Evolutionary conservation across 75 land plant species (phyloP).

Genomic region (Chamaecyparis obtusa): DNA sequence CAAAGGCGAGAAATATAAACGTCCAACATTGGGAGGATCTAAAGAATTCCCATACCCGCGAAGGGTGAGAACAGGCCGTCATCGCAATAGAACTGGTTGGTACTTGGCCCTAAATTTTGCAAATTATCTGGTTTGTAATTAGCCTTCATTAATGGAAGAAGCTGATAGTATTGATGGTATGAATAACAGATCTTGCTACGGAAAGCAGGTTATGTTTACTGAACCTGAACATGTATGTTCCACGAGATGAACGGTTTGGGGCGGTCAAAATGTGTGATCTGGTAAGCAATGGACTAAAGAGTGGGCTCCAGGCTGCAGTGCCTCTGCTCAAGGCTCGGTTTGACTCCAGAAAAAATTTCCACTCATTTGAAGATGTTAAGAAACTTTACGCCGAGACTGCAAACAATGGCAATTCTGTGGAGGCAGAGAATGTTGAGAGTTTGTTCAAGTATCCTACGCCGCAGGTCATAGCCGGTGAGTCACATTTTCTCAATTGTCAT

Average conservation of each 20-base stretch:
- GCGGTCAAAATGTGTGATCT: slow-evolving; percentile 19
- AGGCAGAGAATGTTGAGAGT: slow-evolving; percentile 19
- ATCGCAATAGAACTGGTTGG: slow-evolving; percentile 34
- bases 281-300: slow-evolving; percentile 10
- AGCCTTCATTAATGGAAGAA: background rate
- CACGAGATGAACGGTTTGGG: slow-evolving; percentile 27
- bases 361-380: slow-evolving; percentile 16
- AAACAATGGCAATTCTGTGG: slow-evolving; percentile 22
- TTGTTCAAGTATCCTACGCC: slow-evolving; percentile 28
- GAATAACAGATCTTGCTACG: slow-evolving; percentile 14
- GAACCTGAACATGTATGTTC: slow-evolving; percentile 18
- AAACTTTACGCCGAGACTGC: slow-evolving; percentile 17
- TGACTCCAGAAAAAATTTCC: background rate
- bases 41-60: slow-evolving; percentile 49
- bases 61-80: slow-evolving; percentile 47
- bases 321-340: background rate
- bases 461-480: slow-evolving; percentile 30
- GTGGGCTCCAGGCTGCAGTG: background rate
- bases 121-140: background rate
- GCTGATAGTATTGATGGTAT: background rate
- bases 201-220: slow-evolving; percentile 10
- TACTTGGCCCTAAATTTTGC: background rate
- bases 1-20: slow-evolving; percentile 6
- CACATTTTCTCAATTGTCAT: background rate
- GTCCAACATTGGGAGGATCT: slow-evolving; percentile 48